Base-by-base conservation (phyloP, 768 basidiomycete species). In the Lactarius sp. region DNA sequence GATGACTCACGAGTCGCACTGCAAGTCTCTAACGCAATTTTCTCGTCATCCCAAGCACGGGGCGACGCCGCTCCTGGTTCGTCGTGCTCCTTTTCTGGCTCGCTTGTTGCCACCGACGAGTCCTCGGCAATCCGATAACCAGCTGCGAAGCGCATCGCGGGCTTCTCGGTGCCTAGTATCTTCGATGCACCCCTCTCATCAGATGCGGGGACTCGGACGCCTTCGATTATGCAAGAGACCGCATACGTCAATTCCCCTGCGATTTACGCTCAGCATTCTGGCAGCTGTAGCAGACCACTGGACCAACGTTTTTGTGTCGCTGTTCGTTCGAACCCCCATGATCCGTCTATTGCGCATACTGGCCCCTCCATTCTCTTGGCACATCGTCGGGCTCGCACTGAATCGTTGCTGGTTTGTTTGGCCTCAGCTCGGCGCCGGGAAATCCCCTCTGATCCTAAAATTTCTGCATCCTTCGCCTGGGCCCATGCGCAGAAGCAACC, bases 131-230 rank as follows among this genome's bases (percentile, higher is more conserved):
- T 57, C 44, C 33, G 42, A 47, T 34, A 5, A 36, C 41, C 18
- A 34, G 41, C 42, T 37, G n/a, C 18, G n/a, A n/a, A 31, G 20
- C 27, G 18, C 14, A 5, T 51, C 39, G 20, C 39, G 12, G 33
- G 22, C 31, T 51, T 57, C 31, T 47, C 22, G 16, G 50, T 44
- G 10, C 22, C 18, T 7, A 12, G n/a, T 37, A 6, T 33, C 46
- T 50, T 56, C 60, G 54, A 12, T 42, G 27, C 46, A 31, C 22
- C 46, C 27, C 41, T 63, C 56, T 54, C 52, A 59, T 59, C 57
- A 59, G 52, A 63, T 63, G 42, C 51, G 56, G 42, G 42, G 8
- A n/a, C 46, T 49, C 31, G 14, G 52, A 8, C 16, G 41, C 20
- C 33, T 42, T 51, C 37, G 8, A n/a, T 34, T 22, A 37, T 58